Evolutionary conservation across 179 eudicot species (phyloP).

Genomic region (Beta macrorhiza): DNA sequence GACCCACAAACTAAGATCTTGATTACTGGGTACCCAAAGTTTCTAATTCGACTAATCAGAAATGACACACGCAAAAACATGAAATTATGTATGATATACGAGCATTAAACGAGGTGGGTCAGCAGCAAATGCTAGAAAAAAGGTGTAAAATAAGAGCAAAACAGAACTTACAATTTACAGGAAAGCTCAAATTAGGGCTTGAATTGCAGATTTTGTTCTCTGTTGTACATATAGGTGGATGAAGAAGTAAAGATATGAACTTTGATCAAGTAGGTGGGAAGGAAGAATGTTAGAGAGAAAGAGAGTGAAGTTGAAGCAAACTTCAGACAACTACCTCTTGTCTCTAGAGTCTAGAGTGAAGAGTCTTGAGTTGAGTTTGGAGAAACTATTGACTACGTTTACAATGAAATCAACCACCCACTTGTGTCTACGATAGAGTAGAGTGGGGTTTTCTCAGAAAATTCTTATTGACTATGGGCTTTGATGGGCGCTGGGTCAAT

Average conservation of each 20-base stretch:
- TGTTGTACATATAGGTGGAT: not conserved
- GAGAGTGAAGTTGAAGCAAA: slow-evolving; percentile 9
- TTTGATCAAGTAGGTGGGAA: slow-evolving; percentile 16
- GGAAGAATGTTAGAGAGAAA: slow-evolving; percentile 13
- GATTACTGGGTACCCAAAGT: not conserved
- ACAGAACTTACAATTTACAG: slow-evolving; percentile 18
- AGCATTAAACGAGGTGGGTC: too few relatives aligned
- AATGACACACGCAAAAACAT: not conserved
- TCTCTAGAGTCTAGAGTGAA: not conserved
- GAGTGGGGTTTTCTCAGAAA: too few relatives aligned
- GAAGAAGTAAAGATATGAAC: not conserved
- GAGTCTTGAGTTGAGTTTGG: not conserved
- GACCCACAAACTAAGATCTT: slow-evolving; percentile 19
- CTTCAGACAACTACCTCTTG: not conserved
- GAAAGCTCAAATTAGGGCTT: slow-evolving; percentile 9
- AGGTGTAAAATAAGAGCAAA: not conserved
- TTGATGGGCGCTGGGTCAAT: too few relatives aligned
- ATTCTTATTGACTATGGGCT: too few relatives aligned
- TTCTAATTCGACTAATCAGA: not conserved
- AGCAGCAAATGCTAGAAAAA: too few relatives aligned
- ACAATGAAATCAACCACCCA: too few relatives aligned
- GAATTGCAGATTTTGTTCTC: not conserved
- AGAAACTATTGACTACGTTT: not conserved
- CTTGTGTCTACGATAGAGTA: too few relatives aligned
- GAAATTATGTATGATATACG: not conserved